Evolutionary conservation across 1,284 basidiomycete species (phyloP).

Genomic region (Malassezia yamatoensis): DNA sequence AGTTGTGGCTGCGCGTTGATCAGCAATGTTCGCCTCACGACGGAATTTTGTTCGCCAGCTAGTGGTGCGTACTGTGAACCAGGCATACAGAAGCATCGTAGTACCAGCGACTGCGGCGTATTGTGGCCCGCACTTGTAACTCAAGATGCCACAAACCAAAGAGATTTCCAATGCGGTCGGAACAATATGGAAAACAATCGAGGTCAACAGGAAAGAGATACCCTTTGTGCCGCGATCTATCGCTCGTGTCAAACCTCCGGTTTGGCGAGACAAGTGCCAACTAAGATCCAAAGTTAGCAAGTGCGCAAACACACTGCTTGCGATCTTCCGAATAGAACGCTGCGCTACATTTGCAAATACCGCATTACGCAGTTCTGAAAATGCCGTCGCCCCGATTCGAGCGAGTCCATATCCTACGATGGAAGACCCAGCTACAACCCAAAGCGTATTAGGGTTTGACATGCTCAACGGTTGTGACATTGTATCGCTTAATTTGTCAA

Average conservation of each 20-base stretch:
- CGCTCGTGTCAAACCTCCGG: conserved; percentile 85
- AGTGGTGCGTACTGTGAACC: conserved; percentile 93
- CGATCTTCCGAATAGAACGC: conserved; percentile 82
- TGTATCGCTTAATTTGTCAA: conserved; percentile 67
- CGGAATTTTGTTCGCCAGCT: conserved; percentile 94
- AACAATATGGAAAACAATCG: conserved; percentile 86
- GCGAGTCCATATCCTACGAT: conserved; percentile 87
- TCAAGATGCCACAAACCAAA: conserved; percentile 92
- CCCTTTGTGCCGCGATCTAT: conserved; percentile 97
- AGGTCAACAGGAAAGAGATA: conserved; percentile 86
- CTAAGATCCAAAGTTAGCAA: conserved; percentile 78
- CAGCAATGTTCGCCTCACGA: conserved; percentile 85
- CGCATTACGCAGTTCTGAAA: conserved; percentile 84
- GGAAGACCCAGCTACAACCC: conserved; percentile 78
- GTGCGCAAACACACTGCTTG: conserved; percentile 84
- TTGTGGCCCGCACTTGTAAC: conserved; percentile 92
- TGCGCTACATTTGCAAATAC: conserved; percentile 95
- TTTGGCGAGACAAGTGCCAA: conserved; percentile 87
- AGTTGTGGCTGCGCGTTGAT: conserved; percentile 86
- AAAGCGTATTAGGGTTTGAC: conserved; percentile 67
- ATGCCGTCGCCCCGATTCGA: conserved; percentile 76
- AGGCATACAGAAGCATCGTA: conserved; percentile 83
- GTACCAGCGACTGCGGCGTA: conserved; percentile 80
- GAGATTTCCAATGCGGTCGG: conserved; percentile 92
- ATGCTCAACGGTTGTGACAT: conserved; percentile 56